Conservation (phyloP, 257 asterid species). For the Gardenia jasminoides region DNA sequence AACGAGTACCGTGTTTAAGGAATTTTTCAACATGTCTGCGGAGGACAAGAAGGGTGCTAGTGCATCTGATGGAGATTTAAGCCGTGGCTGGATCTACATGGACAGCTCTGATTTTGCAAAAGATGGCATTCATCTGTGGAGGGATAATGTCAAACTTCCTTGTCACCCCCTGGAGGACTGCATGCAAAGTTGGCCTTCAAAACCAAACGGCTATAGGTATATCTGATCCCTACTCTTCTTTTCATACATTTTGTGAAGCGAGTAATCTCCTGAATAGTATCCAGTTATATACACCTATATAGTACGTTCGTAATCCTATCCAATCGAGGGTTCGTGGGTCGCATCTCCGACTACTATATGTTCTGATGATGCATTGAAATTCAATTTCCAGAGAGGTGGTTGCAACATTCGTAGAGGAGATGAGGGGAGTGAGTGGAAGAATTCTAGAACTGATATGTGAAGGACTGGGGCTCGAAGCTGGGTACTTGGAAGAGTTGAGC, state of each 20-base stretch:
- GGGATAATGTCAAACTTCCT: slow-evolving; percentile 55
- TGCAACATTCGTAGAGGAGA: slow-evolving; percentile 38
- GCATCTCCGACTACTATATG: too few relatives aligned
- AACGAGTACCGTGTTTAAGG: slow-evolving; percentile 15
- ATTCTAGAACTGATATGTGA: slow-evolving; percentile 47
- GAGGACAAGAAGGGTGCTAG: slow-evolving; percentile 19
- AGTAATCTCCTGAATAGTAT: too few relatives aligned
- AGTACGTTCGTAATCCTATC: too few relatives aligned
- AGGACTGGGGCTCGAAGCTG: slow-evolving; percentile 45
- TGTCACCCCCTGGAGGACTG: slow-evolving; percentile 57
- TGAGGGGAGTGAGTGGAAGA: slow-evolving; percentile 35
- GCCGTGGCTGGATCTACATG: slow-evolving; percentile 31
- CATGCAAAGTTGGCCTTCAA: slow-evolving; percentile 56
- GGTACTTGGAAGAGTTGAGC: slow-evolving; percentile 46
- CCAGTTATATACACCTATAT: too few relatives aligned
- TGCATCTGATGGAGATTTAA: neutral
- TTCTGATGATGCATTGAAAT: neutral
- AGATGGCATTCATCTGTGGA: slow-evolving; percentile 57
- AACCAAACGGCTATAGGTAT: slow-evolving; percentile 51
- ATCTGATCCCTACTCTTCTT: neutral
- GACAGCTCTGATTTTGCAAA: slow-evolving; percentile 26
- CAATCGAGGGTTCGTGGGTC: too few relatives aligned
- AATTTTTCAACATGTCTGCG: slow-evolving; percentile 29
- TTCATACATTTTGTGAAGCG: neutral
- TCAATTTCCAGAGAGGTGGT: slow-evolving; percentile 42